These are phyloP conservation scores for Geranium incanum DNA, from an alignment of 441 rosid genomes.

Conservation along the genomic window DNA sequence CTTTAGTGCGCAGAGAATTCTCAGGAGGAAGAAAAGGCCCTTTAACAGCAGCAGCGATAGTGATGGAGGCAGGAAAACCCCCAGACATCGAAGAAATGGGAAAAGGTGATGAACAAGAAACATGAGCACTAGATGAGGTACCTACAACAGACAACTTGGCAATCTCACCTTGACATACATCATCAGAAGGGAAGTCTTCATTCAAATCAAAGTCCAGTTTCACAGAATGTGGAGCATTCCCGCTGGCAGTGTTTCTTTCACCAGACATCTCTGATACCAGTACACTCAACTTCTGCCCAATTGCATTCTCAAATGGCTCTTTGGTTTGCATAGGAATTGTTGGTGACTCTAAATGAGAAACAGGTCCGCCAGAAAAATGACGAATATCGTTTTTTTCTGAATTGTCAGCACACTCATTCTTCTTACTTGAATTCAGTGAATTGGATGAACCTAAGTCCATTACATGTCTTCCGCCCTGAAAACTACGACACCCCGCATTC, in stretches of 20 bases:
- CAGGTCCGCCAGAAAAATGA: constrained; percentile 7
- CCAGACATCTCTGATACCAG: not conserved
- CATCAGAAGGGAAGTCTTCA: constrained; percentile 15
- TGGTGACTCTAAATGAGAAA: constrained; percentile 6
- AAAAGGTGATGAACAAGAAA: constrained; percentile 5
- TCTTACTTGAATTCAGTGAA: not conserved
- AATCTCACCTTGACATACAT: constrained; percentile 10
- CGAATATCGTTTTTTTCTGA: not conserved
- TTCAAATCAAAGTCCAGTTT: constrained; percentile 18
- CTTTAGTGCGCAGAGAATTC: constrained; percentile 13
- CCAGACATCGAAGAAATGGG: constrained; percentile 9
- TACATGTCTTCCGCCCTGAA: not conserved
- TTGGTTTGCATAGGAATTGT: not conserved
- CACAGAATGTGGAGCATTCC: not conserved
- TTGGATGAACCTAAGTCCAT: constrained; percentile 11
- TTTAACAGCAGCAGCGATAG: constrained; percentile 18
- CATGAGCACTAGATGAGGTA: constrained; percentile 2
- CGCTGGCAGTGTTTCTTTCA: not conserved
- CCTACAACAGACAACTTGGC: not conserved
- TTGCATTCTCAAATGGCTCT: constrained; percentile 9
- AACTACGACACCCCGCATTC: not conserved
- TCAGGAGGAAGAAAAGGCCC: constrained; percentile 18
- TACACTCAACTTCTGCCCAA: constrained; percentile 5
- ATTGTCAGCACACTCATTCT: constrained; percentile 1
- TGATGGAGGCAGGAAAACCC: constrained; percentile 14